Base-by-base conservation (phyloP, 2,329 filamentous ascomycete genomes). In the Aspergillus sojae region DNA sequence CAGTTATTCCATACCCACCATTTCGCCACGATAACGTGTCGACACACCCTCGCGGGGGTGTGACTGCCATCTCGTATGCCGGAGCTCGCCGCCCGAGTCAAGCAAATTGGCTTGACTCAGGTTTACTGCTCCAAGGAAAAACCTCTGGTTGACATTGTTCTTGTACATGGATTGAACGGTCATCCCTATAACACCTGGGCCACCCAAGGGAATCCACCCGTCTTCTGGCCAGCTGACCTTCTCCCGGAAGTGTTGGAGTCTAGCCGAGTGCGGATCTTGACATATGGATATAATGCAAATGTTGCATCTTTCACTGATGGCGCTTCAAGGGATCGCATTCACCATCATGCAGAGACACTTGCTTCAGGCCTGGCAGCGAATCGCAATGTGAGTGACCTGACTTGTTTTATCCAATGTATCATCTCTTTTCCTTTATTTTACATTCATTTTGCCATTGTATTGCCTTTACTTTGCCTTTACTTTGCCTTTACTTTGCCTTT, bases 251-350 rank as follows among this genome's bases (percentile, higher is more conserved):
- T 88, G 2, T 79, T 92, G 19, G 83, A 82, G 59, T 79, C 82
- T 11, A 81, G 82, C 12, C 84, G 84, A 28, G 88, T 88, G 58
- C 87, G 91, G 58, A 80, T 93, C 23, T 77, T 92, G 60, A 88
- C 89, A 0, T 92, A 92, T 72, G 90, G 90, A 28, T 93, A 92
- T 74, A 91, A 93, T 73, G 89, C 90, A 28, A 88, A 91, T 63
- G 82, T 85, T 1, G 77, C 79, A 43, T 75, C 82, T 0, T 85
- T 85, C 65, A 81, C 77, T 2, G 79, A 81, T 67, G 83, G 84
- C 60, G 85, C 82, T 21, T 85, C 87, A 3, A 89, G 87, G 70
- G 85, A 90, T 67, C 89, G 89, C 69, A 87, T 92, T 69, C 85
- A 88, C 64, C 86, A 91, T 71, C 90, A 92, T 77, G 89, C 90